Base-by-base conservation (phyloP, 306 rosid genomes). In the Prinsepia uniflora region DNA sequence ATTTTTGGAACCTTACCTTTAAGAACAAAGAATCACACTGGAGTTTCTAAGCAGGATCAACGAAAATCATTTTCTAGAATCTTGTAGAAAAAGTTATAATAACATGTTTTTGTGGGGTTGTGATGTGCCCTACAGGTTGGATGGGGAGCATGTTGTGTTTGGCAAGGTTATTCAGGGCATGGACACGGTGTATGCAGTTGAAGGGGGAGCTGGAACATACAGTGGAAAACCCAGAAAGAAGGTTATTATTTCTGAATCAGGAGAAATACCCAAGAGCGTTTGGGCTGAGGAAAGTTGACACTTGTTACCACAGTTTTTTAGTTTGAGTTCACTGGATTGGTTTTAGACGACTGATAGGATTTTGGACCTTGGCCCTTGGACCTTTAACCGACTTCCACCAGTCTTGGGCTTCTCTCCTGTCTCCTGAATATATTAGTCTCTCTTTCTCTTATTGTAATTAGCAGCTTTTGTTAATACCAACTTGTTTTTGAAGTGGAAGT, bases 121-220 rank as follows among this genome's bases (percentile, higher is more conserved):
- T 10, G 9, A 30, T 42, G 52, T 57, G 39, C 45, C 18, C 67
- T 78, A 15, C 89, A 91, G 92, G 97, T 83, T 91, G 87, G 96
- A 91, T 70, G 90, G 96, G 62, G 97, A 91, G 58, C 96, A 91
- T 57, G 97, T 88, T 34, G 92, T 86, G 56, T 86, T 91, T 63
- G 96, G 97, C 50, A 88, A 82, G 84, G 92, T 91, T 61, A 65
- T 91, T 47, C 89, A 88, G 83, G 97, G 97, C 59, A 91, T 91
- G 97, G 97, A 91, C 64, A 65, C 12, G 34, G 92, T 91, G 54
- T 88, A 86, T 72, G 82, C 90, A 44, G 83, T 91, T 75, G 97
- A 91, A 81, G 96, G 97, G 41, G 90, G 97, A 62, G 85, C 96
- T 22, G 97, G 97, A 74, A 91, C 96, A 68, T 88, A 88, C 78